A percentile compares a stretch with the other conserved stretches of the same genome.
These are phyloP conservation scores for Tolypocladium paradoxum DNA, from an alignment of 2,329 filamentous ascomycete species.

Conservation along the genomic window DNA sequence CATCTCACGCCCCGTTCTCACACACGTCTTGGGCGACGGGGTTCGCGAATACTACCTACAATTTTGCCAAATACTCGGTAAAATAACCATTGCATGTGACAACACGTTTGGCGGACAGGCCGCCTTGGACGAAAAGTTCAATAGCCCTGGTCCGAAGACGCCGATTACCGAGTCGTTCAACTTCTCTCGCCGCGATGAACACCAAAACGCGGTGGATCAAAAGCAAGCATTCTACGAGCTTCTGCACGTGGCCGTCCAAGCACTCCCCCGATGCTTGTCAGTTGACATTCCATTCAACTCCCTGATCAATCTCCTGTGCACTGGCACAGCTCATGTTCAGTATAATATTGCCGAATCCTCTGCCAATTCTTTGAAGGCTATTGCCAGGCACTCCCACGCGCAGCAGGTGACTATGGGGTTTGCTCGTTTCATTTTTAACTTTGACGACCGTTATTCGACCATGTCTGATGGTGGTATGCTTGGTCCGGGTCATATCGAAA, in stretches of 20 bases:
- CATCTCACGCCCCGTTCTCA: constrained; percentile 54
- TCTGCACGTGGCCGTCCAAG: constrained; percentile 89
- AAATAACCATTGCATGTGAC: constrained; percentile 93
- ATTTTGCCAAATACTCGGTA: constrained; percentile 91
- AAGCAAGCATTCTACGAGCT: constrained; percentile 94
- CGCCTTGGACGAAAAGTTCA: constrained; percentile 90
- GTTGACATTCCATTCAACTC: constrained; percentile 86
- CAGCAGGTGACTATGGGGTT: constrained; percentile 96
- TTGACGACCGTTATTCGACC: constrained; percentile 92
- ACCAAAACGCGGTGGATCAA: constrained; percentile 61
- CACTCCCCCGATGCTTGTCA: constrained; percentile 85
- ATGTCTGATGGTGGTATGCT: constrained; percentile 98
- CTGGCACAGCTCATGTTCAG: constrained; percentile 91
- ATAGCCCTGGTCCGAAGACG: constrained; percentile 77
- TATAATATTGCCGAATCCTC: constrained; percentile 86
- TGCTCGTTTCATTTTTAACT: constrained; percentile 95
- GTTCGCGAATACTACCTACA: constrained; percentile 77
- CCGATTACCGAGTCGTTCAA: constrained; percentile 91
- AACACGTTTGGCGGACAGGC: constrained; percentile 96
- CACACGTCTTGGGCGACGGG: constrained; percentile 57
- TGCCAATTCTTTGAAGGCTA: constrained; percentile 85
- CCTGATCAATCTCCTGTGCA: constrained; percentile 88
- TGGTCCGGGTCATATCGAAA: constrained; percentile 88
- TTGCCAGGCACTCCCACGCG: constrained; percentile 83
- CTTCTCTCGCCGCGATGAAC: constrained; percentile 75